These are phyloP conservation scores for Backusella tuberculispora DNA, from an alignment of 192 early-diverging fungal species.

Conservation along the genomic window DNA sequence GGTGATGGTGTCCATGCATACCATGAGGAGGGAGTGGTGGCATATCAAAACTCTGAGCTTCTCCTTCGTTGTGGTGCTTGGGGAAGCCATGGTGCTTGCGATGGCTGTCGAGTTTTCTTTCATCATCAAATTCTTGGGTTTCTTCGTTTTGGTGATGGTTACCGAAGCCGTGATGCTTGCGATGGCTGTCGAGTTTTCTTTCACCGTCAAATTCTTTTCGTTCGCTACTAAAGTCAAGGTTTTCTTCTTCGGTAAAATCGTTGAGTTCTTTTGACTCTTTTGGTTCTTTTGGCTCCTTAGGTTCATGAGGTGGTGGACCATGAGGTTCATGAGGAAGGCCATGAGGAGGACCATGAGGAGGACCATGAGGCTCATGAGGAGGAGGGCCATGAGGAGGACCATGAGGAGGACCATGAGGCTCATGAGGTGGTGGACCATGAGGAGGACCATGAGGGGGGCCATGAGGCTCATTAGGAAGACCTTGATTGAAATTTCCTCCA, in stretches of 20 bases:
- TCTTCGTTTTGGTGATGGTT: background rate
- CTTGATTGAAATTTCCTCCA: background rate
- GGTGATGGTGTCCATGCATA: background rate
- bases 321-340: background rate
- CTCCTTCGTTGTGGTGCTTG: background rate
- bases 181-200: background rate
- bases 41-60: background rate
- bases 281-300: background rate
- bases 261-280: background rate
- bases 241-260: background rate
- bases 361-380: too few species aligned
- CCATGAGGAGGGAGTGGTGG: background rate
- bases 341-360: slow-evolving; percentile 1
- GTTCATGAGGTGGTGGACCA: background rate
- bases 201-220: background rate
- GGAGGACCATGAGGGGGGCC: background rate
- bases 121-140: background rate
- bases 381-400: background rate
- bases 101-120: background rate
- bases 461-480: background rate
- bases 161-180: background rate
- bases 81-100: slow-evolving; percentile 5
- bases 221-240: background rate
- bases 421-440: background rate
- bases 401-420: background rate